Evolutionary conservation across 139 green algal genomes (phyloP), one percentile per base, ranked within the genome.

Genomic region (Astrephomene gubernaculifera): DNA sequence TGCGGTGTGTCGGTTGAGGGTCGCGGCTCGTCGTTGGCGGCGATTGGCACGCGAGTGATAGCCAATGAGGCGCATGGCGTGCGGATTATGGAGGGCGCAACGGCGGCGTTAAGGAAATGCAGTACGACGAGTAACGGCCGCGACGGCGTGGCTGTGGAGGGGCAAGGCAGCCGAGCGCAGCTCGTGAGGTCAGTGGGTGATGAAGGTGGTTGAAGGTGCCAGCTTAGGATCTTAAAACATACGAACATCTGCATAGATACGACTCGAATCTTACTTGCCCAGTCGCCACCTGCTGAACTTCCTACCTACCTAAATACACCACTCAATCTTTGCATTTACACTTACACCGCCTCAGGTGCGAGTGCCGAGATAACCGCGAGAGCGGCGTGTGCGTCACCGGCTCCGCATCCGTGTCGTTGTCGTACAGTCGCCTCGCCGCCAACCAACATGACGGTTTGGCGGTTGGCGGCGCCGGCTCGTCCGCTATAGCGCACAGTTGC

Each of bases 391-490:
- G 63, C 33, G 64, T 85, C 53, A 85, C 79, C 4, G 79, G 64
- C 43, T 22, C 19, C 6, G 79, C 44, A 4, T 14, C 24, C 0
- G 63, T 52, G 31, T 33, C n/a, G 44, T 45, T 85, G 64, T 31
- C 22, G 44, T 12, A 43, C 43, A 67, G 36, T 24, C 63, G 64
- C 12, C 79, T 85, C 22, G 44, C 79, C 2, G 79, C 53, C 44
- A 85, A 85, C 79, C 63, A 76, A 10, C 79, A 85, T 29, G 79
- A 85, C 64, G 79, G 79, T 2, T 27, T 85, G 44, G 44, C 79
- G 33, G 79, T 84, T 35, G 60, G 76, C n/a, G 76, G 76, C 76
- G 33, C 10, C 29, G 76, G 39, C 29, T 39, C 35, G 25, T 35
- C 70, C 22, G 53, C 73, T 0, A 31, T 81, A 17, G 53, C 24